Percentiles rank a stretch among this genome's conserved stretches.
Evolutionary conservation across 73 alveolate species (phyloP).

Genomic region (Blepharisma japonicum): DNA sequence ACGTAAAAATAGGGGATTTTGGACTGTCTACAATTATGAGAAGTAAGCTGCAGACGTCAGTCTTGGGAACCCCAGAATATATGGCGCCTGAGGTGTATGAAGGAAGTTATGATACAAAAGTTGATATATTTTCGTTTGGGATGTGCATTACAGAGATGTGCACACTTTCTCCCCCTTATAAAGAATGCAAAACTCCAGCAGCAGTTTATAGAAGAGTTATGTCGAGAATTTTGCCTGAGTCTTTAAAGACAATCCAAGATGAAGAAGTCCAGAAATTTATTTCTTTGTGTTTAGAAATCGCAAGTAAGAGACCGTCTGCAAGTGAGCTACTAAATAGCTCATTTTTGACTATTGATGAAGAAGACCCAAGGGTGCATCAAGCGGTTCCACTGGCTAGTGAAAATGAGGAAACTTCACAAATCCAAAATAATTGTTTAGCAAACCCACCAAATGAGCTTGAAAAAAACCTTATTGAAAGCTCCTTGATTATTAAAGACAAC

Average conservation of each 20-base stretch:
- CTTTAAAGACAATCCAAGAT: slow-evolving; percentile 71
- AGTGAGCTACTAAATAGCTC: background rate
- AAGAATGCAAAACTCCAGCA: slow-evolving; percentile 68
- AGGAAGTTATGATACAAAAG: slow-evolving; percentile 76
- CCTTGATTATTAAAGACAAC: slow-evolving; percentile 19
- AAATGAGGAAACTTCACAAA: too few relatives aligned
- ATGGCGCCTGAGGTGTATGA: slow-evolving; percentile 89
- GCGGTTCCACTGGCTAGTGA: too few relatives aligned
- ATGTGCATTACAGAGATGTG: slow-evolving; percentile 82
- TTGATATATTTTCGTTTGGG: slow-evolving; percentile 86
- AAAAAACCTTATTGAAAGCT: background rate
- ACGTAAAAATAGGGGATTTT: slow-evolving; percentile 68
- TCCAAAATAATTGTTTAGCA: too few relatives aligned
- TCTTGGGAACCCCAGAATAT: slow-evolving; percentile 86
- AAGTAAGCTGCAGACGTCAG: slow-evolving; percentile 38
- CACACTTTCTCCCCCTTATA: slow-evolving; percentile 77
- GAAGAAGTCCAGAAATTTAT: slow-evolving; percentile 78
- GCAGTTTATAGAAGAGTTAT: slow-evolving; percentile 59
- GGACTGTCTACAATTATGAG: slow-evolving; percentile 51
- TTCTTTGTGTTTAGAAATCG: slow-evolving; percentile 54
- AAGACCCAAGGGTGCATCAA: background rate
- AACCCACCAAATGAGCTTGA: too few relatives aligned
- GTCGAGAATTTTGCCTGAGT: slow-evolving; percentile 68
- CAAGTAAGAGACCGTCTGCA: slow-evolving; percentile 83
- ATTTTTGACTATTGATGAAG: background rate